Evolutionary conservation across 2,329 filamentous ascomycete species (phyloP), one percentile per base, ranked within the genome.

Genomic region (Aspergillus sp.): DNA sequence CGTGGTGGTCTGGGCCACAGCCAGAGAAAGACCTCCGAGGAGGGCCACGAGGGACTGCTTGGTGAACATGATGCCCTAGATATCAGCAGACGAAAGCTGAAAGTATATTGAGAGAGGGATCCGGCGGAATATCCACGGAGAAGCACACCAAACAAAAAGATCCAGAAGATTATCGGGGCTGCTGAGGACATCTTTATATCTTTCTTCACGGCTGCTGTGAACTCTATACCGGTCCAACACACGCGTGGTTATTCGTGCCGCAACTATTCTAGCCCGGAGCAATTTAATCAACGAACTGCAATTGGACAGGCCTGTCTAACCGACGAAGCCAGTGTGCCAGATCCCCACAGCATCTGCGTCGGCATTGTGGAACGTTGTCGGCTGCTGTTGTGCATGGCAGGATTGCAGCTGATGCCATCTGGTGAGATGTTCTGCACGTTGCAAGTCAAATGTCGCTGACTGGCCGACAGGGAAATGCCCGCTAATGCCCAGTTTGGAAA

Each of bases 1-100:
- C 2, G 70, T 66, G 25, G 63, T 61, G 15, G 71, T 73, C 59
- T 68, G 65, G 7, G 65, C 66, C 8, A 61, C 13, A 19, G 61
- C 61, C 13, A 68, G 50, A 13, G 67, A 61, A 23, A 67, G 42
- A 54, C 66, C 65, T 56, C 67, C 67, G 21, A 70, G 61, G 44
- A 71, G 62, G 57, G 66, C 51, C 49, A 65, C 49, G 38, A 70
- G 61, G 21, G 62, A 62, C 32, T 63, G 49, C 49, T 65, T 63
- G 54, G 62, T 53, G 32, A 66, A 60, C 68, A 70, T 70, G 13
- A 47, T 60, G 54, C 42, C 58, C 19, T 15, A 15, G 23, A 17
- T n/a, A 21, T n/a, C 36, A 50, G 13, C 39, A 17, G 42, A 49
- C 15, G 36, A n/a, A 50, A 23, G 19, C 23, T 36, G 32, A 36